phyloP scores from a whole-genome alignment of 345 rosid genomes.

The Citrus medica region DNA sequence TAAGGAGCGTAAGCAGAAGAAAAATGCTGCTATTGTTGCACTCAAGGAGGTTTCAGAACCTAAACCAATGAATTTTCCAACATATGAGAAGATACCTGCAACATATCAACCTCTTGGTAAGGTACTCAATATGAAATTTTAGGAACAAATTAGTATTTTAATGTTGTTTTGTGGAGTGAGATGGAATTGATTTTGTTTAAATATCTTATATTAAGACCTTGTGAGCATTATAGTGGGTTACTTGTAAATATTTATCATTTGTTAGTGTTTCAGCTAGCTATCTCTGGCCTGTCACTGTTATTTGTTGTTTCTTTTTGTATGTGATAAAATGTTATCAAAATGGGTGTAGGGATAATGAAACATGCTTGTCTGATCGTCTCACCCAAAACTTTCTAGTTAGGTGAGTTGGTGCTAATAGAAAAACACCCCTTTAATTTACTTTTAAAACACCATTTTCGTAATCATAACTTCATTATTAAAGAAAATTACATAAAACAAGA shows the following conservation, averaged over 20 bases:
- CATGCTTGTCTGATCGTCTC: no score
- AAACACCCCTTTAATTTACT: no score
- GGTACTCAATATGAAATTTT: constrained; percentile 49
- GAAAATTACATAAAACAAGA: no score
- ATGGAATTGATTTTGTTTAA: not conserved
- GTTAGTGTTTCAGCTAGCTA: not conserved
- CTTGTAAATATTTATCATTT: not conserved
- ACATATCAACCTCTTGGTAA: constrained; percentile 38
- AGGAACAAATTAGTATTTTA: not conserved
- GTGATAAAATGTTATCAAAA: not conserved
- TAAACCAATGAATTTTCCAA: constrained; percentile 10
- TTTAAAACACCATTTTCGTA: no score
- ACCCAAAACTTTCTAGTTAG: no score
- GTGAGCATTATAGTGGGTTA: not conserved
- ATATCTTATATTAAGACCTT: not conserved
- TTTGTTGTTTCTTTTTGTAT: not conserved
- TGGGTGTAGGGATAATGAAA: no score
- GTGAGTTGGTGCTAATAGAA: no score
- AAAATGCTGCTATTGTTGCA: constrained; percentile 42
- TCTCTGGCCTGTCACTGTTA: not conserved
- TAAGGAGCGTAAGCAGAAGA: constrained; percentile 41
- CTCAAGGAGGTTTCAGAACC: constrained; percentile 36
- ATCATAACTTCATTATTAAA: no score
- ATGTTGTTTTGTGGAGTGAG: not conserved
- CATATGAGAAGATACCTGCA: constrained; percentile 8